phyloP scores from a whole-genome alignment of 805 yeast species.

The Metschnikowia santaceciliae region DNA sequence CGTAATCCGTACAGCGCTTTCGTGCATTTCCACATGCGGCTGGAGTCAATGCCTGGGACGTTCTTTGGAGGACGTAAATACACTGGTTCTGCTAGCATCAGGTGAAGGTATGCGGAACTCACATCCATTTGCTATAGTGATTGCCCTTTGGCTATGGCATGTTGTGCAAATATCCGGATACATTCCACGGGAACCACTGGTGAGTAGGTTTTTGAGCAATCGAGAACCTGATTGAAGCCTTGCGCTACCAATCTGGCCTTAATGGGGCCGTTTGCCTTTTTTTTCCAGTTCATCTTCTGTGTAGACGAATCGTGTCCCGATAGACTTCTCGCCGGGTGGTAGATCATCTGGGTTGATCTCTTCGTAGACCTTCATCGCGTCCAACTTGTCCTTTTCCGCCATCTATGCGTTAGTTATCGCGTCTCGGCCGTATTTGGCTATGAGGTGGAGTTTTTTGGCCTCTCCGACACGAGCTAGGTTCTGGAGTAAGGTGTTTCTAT shows the following conservation, averaged over 20 bases:
- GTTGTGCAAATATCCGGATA: not conserved
- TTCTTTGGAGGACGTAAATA: conserved; percentile 1
- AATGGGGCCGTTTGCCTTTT: not conserved
- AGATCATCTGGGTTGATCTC: not conserved
- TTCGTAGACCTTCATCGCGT: conserved; percentile 3
- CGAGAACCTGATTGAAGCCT: not conserved
- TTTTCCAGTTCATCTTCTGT: conserved; percentile 3
- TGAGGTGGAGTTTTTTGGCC: not conserved
- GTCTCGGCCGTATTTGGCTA: not conserved
- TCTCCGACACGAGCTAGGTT: too few relatives aligned
- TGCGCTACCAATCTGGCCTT: conserved; percentile 4
- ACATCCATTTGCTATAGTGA: conserved; percentile 4
- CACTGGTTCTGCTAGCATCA: conserved; percentile 2
- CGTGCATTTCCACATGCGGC: too few relatives aligned
- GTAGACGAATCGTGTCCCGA: not conserved
- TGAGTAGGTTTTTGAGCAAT: conserved; percentile 1
- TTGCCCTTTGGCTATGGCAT: not conserved
- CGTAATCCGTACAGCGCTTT: too few relatives aligned
- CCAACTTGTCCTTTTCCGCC: not conserved
- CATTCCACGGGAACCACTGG: conserved; percentile 4
- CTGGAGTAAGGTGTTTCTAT: not conserved
- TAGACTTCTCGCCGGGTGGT: not conserved
- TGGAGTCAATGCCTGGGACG: not conserved
- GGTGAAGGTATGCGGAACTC: conserved; percentile 2
- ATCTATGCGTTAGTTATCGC: not conserved